These are phyloP conservation scores for Hirschioporus abietinus DNA, from an alignment of 768 basidiomycete genomes.

Conservation along the genomic window DNA sequence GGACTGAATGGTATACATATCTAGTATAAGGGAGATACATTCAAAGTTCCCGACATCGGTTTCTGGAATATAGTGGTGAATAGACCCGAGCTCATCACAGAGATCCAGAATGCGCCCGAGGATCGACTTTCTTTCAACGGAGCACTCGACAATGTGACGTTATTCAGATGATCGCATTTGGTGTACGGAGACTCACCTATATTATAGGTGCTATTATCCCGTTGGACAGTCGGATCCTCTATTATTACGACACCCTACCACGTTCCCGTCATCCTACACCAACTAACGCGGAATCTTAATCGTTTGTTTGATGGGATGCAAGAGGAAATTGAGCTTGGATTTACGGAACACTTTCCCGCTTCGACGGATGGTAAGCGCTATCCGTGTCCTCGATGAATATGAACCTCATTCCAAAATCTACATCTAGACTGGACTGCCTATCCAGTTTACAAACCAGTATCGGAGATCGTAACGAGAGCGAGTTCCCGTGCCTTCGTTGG, in stretches of 20 bases:
- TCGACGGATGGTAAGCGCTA: constrained; percentile 10
- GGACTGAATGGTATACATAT: background rate
- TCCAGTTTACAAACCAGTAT: constrained; percentile 17
- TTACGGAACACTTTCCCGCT: constrained; percentile 31
- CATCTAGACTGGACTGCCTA: constrained; percentile 21
- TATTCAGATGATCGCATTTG: too few relatives aligned
- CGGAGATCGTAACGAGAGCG: constrained; percentile 26
- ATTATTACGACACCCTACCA: constrained; percentile 12
- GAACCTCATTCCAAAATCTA: constrained; percentile 7
- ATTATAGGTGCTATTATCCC: background rate
- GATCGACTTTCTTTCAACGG: constrained; percentile 16
- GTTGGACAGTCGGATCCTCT: constrained; percentile 8
- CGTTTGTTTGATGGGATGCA: constrained; percentile 12
- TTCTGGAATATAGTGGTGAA: constrained; percentile 18
- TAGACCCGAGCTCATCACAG: constrained; percentile 17
- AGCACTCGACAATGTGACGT: background rate
- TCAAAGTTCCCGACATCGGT: constrained; percentile 17
- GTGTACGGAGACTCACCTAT: background rate
- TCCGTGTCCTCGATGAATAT: constrained; percentile 7
- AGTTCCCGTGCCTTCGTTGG: constrained; percentile 32
- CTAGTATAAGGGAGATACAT: constrained; percentile 11
- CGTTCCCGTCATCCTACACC: constrained; percentile 10
- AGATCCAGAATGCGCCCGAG: constrained; percentile 18
- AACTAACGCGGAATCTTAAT: constrained; percentile 13
- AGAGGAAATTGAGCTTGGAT: constrained; percentile 36